Percentiles rank a stretch among this genome's conserved stretches.
phyloP scores from a whole-genome alignment of 2,329 filamentous ascomycete genomes.

The Lachnellula occidentalis region DNA sequence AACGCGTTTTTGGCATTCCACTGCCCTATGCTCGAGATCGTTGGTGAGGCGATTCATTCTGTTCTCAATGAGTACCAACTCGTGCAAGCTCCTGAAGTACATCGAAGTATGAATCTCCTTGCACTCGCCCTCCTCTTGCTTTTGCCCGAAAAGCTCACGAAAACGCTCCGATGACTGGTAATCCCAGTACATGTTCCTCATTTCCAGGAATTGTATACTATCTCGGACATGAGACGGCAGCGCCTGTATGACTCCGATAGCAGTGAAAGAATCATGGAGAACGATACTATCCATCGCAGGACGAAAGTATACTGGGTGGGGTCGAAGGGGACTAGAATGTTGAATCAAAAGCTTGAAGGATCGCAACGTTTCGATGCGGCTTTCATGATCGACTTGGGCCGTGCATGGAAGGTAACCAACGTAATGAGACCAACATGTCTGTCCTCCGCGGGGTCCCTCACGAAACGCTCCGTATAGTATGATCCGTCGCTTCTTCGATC shows the following conservation, averaged over 20 bases:
- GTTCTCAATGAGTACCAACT: too few relatives aligned
- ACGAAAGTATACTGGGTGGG: neutral
- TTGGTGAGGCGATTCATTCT: neutral
- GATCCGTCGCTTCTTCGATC: neutral
- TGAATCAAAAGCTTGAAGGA: neutral
- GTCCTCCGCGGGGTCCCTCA: neutral
- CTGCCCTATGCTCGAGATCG: neutral
- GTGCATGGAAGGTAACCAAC: neutral
- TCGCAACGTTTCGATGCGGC: neutral
- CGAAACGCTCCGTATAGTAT: neutral
- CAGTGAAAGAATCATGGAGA: neutral
- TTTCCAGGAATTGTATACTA: neutral
- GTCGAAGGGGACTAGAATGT: too few relatives aligned
- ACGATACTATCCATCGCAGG: neutral
- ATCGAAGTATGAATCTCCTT: neutral
- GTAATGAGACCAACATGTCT: neutral
- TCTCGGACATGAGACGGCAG: neutral
- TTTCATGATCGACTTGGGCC: neutral
- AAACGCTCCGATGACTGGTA: neutral
- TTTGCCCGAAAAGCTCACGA: neutral
- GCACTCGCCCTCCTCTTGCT: neutral
- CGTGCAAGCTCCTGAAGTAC: neutral
- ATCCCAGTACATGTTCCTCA: neutral
- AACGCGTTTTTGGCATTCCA: neutral
- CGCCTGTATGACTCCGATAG: neutral